These are phyloP conservation scores for Neonectria ditissima DNA, from an alignment of 2,329 filamentous ascomycete species.

Conservation along the genomic window DNA sequence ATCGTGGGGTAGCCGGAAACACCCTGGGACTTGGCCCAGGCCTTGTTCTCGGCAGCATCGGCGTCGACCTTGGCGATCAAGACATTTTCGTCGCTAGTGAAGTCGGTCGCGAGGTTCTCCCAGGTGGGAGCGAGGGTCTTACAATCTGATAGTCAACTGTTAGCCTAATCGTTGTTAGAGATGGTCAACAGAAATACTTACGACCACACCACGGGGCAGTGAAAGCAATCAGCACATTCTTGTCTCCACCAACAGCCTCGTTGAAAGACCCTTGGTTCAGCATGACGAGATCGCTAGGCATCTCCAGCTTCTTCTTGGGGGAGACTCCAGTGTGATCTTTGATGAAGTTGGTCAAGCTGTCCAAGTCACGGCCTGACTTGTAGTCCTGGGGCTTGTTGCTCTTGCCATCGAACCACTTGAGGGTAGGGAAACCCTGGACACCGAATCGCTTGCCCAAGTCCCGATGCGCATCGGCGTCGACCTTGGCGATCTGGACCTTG, in stretches of 20 bases:
- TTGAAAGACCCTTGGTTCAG: constrained; percentile 85
- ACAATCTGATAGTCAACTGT: constrained; percentile 77
- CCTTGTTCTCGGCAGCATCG: constrained; percentile 87
- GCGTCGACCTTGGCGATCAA: constrained; percentile 96
- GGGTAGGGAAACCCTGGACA: constrained; percentile 93
- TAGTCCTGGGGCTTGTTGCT: constrained; percentile 88
- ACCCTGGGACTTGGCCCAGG: constrained; percentile 78
- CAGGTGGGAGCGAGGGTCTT: constrained; percentile 91
- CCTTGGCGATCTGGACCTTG: constrained; percentile 90
- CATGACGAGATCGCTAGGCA: constrained; percentile 81
- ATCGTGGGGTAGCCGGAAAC: constrained; percentile 94
- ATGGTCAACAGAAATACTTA: constrained; percentile 65
- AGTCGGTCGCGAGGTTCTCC: constrained; percentile 88
- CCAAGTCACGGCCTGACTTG: constrained; percentile 86
- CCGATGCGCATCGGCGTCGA: constrained; percentile 93
- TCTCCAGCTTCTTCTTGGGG: constrained; percentile 79
- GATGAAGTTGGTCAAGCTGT: constrained; percentile 84
- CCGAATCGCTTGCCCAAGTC: constrained; percentile 86
- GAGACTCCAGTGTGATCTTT: constrained; percentile 88
- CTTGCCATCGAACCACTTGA: constrained; percentile 99
- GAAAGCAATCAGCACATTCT: constrained; percentile 94
- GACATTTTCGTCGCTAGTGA: constrained; percentile 80
- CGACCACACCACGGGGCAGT: constrained; percentile 99
- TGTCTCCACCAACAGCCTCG: constrained; percentile 81
- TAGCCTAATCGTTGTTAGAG: constrained; percentile 16